These are phyloP conservation scores for Ascochyta fabae DNA, from an alignment of 2,329 filamentous ascomycete genomes.

Conservation along the genomic window DNA sequence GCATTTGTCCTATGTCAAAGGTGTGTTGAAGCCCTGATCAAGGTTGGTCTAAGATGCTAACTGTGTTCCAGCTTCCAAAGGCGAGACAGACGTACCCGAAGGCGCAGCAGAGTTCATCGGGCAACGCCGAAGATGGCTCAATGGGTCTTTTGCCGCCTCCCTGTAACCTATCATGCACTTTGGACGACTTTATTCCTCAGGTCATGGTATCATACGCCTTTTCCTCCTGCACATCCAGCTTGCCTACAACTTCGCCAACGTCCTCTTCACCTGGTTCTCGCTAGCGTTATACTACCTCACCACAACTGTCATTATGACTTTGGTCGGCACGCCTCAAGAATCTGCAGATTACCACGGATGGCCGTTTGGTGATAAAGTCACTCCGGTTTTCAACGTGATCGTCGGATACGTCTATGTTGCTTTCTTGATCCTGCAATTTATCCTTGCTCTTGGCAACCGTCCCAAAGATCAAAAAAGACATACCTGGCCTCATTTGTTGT, in stretches of 20 bases:
- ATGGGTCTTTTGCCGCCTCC: slow-evolving; percentile 94
- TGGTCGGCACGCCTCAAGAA: slow-evolving; percentile 67
- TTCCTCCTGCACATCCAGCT: slow-evolving; percentile 95
- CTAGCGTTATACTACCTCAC: slow-evolving; percentile 89
- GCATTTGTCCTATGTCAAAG: slow-evolving; percentile 5
- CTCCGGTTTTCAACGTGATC: slow-evolving; percentile 85
- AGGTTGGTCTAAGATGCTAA: not conserved
- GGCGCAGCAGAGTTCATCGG: slow-evolving; percentile 93
- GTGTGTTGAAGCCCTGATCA: not conserved
- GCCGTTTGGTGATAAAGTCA: slow-evolving; percentile 82
- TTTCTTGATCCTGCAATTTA: slow-evolving; percentile 90
- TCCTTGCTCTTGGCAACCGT: slow-evolving; percentile 88
- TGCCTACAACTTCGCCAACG: slow-evolving; percentile 85
- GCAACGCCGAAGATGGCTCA: slow-evolving; percentile 94
- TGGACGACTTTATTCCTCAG: slow-evolving; percentile 93
- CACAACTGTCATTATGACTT: slow-evolving; percentile 91
- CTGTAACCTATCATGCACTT: slow-evolving; percentile 98
- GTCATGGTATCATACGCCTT: slow-evolving; percentile 94
- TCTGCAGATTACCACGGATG: slow-evolving; percentile 65
- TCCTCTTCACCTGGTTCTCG: slow-evolving; percentile 81
- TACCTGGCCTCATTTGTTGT: slow-evolving; percentile 86
- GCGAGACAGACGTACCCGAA: slow-evolving; percentile 95
- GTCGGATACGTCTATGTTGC: slow-evolving; percentile 88
- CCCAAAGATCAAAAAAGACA: slow-evolving; percentile 88
- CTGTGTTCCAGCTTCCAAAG: slow-evolving; percentile 84